Evolutionary conservation across 1,139 yeast species (phyloP).

Genomic region (Scheffersomyces titani): DNA sequence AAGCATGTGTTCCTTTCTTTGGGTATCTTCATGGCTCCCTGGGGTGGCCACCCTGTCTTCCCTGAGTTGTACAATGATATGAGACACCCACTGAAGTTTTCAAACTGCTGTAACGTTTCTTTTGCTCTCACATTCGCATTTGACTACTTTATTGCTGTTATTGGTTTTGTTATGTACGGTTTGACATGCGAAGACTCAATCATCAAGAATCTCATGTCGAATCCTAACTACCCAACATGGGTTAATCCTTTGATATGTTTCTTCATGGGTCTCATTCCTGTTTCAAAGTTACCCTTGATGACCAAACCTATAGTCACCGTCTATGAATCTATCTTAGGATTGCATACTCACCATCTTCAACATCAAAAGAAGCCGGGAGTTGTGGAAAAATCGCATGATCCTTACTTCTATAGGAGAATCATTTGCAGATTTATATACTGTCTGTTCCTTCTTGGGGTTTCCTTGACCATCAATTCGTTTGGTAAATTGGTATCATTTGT

Average conservation of each 20-base stretch:
- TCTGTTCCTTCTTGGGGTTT: constrained; percentile 39
- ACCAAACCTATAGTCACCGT: constrained; percentile 44
- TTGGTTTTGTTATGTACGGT: constrained; percentile 48
- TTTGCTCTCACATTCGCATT: constrained; percentile 35
- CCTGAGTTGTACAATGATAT: constrained; percentile 80
- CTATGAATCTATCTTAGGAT: constrained; percentile 24
- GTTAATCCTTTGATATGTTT: constrained; percentile 32
- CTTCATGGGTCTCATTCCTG: constrained; percentile 41
- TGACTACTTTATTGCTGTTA: constrained; percentile 34
- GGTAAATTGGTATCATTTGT: constrained; percentile 81
- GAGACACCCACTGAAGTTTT: constrained; percentile 65
- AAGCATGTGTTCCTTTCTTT: constrained; percentile 57
- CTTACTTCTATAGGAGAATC: constrained; percentile 9
- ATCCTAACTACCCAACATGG: constrained; percentile 32
- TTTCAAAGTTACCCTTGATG: constrained; percentile 43
- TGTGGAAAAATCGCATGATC: neutral
- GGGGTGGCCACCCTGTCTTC: constrained; percentile 90
- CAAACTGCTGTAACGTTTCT: constrained; percentile 28
- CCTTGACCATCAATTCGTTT: constrained; percentile 71
- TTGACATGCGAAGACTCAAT: constrained; percentile 36
- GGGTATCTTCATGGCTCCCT: constrained; percentile 82
- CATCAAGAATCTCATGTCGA: constrained; percentile 39
- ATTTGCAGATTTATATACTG: constrained; percentile 24
- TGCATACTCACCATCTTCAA: constrained; percentile 5
- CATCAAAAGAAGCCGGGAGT: constrained; percentile 1